Evolutionary conservation across 1,139 yeast species (phyloP), one percentile per base, ranked within the genome.

Genomic region (Geotrichum bryndzae): DNA sequence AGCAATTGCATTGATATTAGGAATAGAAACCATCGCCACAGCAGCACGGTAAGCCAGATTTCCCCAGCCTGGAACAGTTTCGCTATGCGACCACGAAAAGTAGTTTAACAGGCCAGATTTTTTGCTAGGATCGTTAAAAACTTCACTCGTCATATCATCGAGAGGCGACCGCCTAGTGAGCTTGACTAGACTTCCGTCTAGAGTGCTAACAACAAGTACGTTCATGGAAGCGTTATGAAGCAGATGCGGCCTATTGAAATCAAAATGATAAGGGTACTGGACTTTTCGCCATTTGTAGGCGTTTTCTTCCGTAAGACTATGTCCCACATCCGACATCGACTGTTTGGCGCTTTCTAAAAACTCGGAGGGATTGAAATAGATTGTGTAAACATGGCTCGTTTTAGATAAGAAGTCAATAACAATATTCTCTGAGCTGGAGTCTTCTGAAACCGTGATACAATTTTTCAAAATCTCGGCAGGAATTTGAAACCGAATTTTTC

Each of bases 211-310:
- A 7, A 90, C 72, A 10, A 81, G 73, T 62, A 78, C 77, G 18
- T 71, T 69, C 0, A 76, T 66, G 56, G 81, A 80, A 6, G 85
- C 72, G 0, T 85, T 72, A 62, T 80, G 79, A 63, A 89, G 68
- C 25, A 78, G 74, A 62, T 83, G 82, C 1, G 96, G 94, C 13
- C 77, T 73, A 67, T 91, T 80, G 52, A 87, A 76, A 63, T 88
- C 90, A 70, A 90, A 88, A 15, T 90, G 84, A 70, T 86, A 87
- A 0, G 96, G 96, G 53, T 65, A 65, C 57, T 70, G 70, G 57
- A 73, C 66, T 46, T 68, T 66, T 50, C 73, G 58, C 75, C 75
- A 72, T 10, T 61, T 50, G 5, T 61, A 18, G 0, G 69, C 65
- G 53, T 68, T 68, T 46, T 51, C 53, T 48, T 69, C 66, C 2